A percentile compares a stretch with the other conserved stretches of the same genome.
phyloP scores from a whole-genome alignment of 352 stramenopile genomes.

The Phytopythium sindhum region DNA sequence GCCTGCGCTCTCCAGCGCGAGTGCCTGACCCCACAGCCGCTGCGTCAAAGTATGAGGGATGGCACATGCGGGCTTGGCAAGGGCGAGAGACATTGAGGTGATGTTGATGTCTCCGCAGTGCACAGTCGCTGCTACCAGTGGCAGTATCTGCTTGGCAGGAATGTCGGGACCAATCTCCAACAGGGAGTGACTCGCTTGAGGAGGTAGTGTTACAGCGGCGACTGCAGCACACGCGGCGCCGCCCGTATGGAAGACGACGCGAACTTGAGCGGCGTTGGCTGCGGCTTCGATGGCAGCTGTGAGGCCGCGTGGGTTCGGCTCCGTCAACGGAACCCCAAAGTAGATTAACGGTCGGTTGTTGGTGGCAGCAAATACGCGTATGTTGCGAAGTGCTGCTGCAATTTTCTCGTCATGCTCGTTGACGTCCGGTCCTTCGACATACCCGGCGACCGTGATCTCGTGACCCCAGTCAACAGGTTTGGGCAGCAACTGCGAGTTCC shows the following conservation, averaged over 20 bases:
- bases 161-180: neutral
- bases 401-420: slow-evolving; percentile 13
- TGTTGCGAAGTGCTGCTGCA: slow-evolving; percentile 8
- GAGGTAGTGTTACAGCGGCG: slow-evolving; percentile 22
- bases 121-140: neutral
- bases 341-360: slow-evolving; percentile 33
- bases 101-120: neutral
- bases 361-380: slow-evolving; percentile 23
- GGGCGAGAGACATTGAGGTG: neutral
- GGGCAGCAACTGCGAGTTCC: slow-evolving; percentile 49
- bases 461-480: slow-evolving; percentile 61
- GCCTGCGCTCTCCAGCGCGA: neutral
- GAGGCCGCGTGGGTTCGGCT: neutral
- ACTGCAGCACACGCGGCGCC: neutral
- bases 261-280: slow-evolving; percentile 12
- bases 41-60: neutral
- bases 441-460: slow-evolving; percentile 56
- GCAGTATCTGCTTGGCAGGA: neutral
- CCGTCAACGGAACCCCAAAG: slow-evolving; percentile 18
- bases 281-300: neutral
- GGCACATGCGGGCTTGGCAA: neutral
- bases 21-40: neutral
- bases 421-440: slow-evolving; percentile 34
- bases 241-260: slow-evolving; percentile 46
- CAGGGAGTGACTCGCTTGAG: neutral